phyloP scores from a whole-genome alignment of 805 yeast species.

The Ogataea haglerorum region DNA sequence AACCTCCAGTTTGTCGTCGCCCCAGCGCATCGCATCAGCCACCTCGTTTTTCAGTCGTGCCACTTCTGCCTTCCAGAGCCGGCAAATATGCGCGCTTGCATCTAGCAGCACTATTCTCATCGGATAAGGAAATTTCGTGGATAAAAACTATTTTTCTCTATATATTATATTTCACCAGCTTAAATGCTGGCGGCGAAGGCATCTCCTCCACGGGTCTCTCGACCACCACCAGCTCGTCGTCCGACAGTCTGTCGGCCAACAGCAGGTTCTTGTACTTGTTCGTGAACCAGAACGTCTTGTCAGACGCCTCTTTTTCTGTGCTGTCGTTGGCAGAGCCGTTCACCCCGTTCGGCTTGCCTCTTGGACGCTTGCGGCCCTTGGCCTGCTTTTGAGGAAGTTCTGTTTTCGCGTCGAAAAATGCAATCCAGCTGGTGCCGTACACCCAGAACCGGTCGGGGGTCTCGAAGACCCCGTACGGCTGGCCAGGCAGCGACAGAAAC shows the following conservation, averaged over 20 bases:
- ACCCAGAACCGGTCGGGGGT: conserved; percentile 60
- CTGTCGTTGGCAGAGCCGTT: conserved; percentile 25
- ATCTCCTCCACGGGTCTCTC: conserved; percentile 67
- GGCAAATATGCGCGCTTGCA: conserved; percentile 1
- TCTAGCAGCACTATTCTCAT: conserved; percentile 25
- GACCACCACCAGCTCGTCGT: conserved; percentile 61
- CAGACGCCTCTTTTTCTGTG: conserved; percentile 16
- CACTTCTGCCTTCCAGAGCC: conserved; percentile 4
- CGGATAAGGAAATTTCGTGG: conserved; percentile 32
- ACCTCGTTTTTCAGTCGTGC: background rate
- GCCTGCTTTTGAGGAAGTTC: conserved; percentile 39
- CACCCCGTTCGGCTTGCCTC: conserved; percentile 30
- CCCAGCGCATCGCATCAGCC: background rate
- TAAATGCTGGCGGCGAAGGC: conserved; percentile 62
- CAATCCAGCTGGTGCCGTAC: conserved; percentile 84
- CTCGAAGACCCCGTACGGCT: conserved; percentile 67
- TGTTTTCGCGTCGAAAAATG: conserved; percentile 62
- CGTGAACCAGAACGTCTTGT: conserved; percentile 67
- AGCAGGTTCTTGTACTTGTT: conserved; percentile 72
- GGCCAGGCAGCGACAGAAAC: conserved; percentile 54
- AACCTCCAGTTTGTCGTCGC: background rate
- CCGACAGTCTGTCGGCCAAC: conserved; percentile 50
- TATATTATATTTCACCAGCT: conserved; percentile 51
- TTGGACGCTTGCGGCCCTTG: conserved; percentile 25
- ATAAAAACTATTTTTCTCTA: conserved; percentile 2